phyloP scores from a whole-genome alignment of 2,329 filamentous ascomycete species.

The Hymenoscyphus repandus region DNA sequence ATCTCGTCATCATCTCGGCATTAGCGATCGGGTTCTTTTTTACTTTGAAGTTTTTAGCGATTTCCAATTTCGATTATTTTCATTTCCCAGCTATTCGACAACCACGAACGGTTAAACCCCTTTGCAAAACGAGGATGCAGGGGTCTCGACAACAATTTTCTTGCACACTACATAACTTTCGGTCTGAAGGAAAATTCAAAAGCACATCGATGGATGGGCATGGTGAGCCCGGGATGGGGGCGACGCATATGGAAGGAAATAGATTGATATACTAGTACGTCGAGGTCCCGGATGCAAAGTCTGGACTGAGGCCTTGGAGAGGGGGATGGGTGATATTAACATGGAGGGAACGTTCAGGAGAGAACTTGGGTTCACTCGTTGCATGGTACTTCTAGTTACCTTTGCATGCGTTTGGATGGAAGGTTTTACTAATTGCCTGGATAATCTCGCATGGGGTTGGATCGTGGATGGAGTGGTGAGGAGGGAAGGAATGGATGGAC shows the following conservation, averaged over 20 bases:
- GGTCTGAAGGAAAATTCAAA: background rate
- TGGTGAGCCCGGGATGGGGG: background rate
- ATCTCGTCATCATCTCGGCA: constrained; percentile 17
- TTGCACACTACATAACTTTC: constrained; percentile 12
- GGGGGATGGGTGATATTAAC: background rate
- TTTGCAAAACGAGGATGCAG: background rate
- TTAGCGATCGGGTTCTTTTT: constrained; percentile 24
- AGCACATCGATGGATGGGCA: constrained; percentile 3
- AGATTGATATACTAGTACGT: constrained; percentile 3
- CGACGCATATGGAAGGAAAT: background rate
- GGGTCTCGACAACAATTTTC: constrained; percentile 15
- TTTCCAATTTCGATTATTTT: constrained; percentile 9
- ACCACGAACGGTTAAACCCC: constrained; percentile 3
- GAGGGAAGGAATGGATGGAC: background rate
- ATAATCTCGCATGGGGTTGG: background rate
- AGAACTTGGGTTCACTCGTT: background rate
- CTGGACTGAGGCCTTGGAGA: background rate
- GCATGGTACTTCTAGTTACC: background rate
- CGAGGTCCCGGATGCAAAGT: background rate
- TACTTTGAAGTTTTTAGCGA: constrained; percentile 24
- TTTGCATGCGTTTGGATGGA: background rate
- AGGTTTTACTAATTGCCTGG: background rate
- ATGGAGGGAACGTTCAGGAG: background rate
- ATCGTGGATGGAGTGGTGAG: constrained; percentile 2
- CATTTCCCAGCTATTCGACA: background rate